Evolutionary conservation across 306 rosid genomes (phyloP).

Genomic region (Ochetophila trinervis): DNA sequence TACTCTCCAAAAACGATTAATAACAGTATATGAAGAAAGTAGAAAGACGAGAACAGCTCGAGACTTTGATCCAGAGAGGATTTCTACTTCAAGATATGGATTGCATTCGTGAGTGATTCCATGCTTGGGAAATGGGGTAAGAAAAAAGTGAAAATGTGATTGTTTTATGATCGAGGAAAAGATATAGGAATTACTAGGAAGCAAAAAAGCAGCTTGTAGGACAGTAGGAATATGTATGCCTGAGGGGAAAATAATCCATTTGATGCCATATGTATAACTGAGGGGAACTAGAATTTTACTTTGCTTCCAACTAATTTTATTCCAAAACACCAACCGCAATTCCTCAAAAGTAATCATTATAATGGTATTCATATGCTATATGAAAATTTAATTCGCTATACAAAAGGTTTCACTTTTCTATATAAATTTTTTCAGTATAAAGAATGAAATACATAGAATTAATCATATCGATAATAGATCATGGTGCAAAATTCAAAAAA

Average conservation of each 20-base stretch:
- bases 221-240: conserved; percentile 10
- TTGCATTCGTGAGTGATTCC: conserved; percentile 16
- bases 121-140: conserved; percentile 33
- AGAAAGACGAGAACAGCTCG: background rate
- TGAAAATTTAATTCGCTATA: too few species aligned
- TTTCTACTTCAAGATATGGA: background rate
- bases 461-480: too few species aligned
- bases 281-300: conserved; percentile 24
- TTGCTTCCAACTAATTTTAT: conserved; percentile 26
- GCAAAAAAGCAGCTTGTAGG: conserved; percentile 1
- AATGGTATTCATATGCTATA: too few species aligned
- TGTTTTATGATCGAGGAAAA: background rate
- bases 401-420: too few species aligned
- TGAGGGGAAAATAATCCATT: background rate
- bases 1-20: background rate
- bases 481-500: too few species aligned
- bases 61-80: background rate
- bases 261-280: conserved; percentile 5
- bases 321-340: conserved; percentile 7
- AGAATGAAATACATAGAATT: too few species aligned
- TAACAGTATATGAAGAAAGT: background rate
- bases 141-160: conserved; percentile 12
- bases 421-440: too few species aligned
- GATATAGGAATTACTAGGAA: background rate
- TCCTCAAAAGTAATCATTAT: too few species aligned